Base-by-base conservation (phyloP, 768 basidiomycete genomes). In the Tremella fuciformis region DNA sequence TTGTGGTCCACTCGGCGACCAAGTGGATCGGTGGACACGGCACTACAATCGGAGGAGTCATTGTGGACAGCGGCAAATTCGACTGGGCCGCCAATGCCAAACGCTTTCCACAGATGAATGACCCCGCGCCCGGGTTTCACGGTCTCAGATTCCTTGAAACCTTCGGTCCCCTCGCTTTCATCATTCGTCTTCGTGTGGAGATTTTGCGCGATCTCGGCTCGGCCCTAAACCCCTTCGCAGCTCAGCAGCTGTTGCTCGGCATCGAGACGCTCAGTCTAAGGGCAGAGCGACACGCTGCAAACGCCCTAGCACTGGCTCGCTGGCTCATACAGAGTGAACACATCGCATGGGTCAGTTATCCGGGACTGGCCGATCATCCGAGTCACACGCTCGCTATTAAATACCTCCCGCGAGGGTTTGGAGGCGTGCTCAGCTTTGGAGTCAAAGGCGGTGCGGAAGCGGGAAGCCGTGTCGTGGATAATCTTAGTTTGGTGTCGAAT, bases 401-500 rank as follows among this genome's bases (percentile, higher is more conserved):
- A 39, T 46, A 21, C 40, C 58, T 65, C 18, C 44, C 44, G 19
- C 80, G 82, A 56, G 76, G 79, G 1, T 90, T 80, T 58, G 87
- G 88, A 3, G 89, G 88, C 19, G 82, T 91, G 64, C 77, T 91
- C 50, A 87, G 82, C 76, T 90, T 91, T 66, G 90, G 89, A 8
- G 75, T 89, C 60, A 84, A 84, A 65, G 87, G 85, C 16, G 81
- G 81, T 51, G 63, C 67, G 4, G 64, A 67, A 2, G 81, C 77
- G 80, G 63, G 62, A 9, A 18, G 42, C 21, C 21, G 80, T 57
- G 79, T 86, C 29, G 86, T 91, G 13, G 88, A 91, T 64, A 81
- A 76, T 61, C 80, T 91, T 11, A 34, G 11, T 6, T 11, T 34
- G 29, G 29, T 34, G 4, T 34, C 29, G 6, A 34, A 34, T 11